Percentiles rank a stretch among this genome's conserved stretches.
Conservation (phyloP, 441 rosid genomes). For the Biscutella laevigata region DNA sequence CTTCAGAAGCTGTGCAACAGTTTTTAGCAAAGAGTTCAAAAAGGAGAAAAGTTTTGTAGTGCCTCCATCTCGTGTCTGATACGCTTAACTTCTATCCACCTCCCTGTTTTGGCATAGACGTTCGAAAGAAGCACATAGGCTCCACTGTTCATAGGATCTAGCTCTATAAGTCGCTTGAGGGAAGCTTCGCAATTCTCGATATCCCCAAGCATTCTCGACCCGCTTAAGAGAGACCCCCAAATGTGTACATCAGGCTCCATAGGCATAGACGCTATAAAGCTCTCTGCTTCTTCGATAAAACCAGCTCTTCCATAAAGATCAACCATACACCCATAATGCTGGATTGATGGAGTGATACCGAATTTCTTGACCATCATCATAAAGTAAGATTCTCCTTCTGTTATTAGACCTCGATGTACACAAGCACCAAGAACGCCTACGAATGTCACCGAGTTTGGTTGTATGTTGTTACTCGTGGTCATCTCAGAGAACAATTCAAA, state of each 20-base stretch:
- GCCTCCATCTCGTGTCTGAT: constrained; percentile 33
- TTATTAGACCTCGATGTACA: constrained; percentile 54
- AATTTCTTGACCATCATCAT: constrained; percentile 37
- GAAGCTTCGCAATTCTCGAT: constrained; percentile 32
- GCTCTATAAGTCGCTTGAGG: constrained; percentile 27
- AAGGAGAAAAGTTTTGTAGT: not conserved
- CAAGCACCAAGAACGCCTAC: constrained; percentile 64
- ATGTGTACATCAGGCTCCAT: constrained; percentile 35
- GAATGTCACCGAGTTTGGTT: constrained; percentile 55
- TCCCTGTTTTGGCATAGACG: constrained; percentile 32
- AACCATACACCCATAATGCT: constrained; percentile 60
- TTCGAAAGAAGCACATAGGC: constrained; percentile 40
- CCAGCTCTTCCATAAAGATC: constrained; percentile 71
- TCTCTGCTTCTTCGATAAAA: constrained; percentile 41
- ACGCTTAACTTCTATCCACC: constrained; percentile 36
- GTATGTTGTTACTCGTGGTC: constrained; percentile 27
- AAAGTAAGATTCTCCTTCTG: constrained; percentile 38
- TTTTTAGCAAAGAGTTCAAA: not conserved
- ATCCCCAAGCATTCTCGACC: constrained; percentile 31
- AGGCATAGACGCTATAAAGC: constrained; percentile 28
- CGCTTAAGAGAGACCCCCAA: constrained; percentile 42
- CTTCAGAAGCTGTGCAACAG: not conserved
- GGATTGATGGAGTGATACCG: constrained; percentile 41
- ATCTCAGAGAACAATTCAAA: constrained; percentile 39
- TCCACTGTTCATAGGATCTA: constrained; percentile 32